Conservation (phyloP, 2,329 filamentous ascomycete genomes). For the Sarocladium oryzae region DNA sequence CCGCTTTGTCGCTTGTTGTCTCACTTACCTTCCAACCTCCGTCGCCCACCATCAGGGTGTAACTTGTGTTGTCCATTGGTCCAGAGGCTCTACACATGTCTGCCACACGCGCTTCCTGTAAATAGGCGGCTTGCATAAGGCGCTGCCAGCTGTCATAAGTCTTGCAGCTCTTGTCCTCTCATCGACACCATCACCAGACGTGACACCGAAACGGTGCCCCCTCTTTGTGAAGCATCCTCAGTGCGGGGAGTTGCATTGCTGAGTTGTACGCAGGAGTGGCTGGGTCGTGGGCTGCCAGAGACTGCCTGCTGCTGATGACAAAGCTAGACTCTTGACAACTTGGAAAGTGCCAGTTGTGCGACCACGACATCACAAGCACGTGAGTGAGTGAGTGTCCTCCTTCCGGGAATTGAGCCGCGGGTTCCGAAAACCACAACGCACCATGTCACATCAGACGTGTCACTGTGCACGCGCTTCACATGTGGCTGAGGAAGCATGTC, state of each 20-base stretch:
- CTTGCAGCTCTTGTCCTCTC: neutral
- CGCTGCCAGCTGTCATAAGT: neutral
- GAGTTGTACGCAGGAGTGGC: neutral
- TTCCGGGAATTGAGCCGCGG: neutral
- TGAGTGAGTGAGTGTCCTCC: neutral
- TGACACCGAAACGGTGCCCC: constrained; percentile 5
- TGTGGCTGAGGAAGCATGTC: neutral
- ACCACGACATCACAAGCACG: neutral
- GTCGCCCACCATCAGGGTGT: neutral
- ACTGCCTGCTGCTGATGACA: no score
- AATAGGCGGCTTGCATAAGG: neutral
- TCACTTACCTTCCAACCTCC: neutral
- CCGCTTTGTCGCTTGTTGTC: neutral
- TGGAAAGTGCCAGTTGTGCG: neutral
- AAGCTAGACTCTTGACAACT: no score
- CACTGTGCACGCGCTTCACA: neutral
- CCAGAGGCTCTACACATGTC: neutral
- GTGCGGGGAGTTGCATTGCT: neutral
- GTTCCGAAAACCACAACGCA: neutral
- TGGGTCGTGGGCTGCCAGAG: neutral
- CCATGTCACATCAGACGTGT: neutral
- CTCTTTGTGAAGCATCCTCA: neutral
- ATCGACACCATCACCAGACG: neutral
- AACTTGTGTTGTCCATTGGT: neutral
- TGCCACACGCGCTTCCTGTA: neutral